These are phyloP conservation scores for Nemania serpens DNA, from an alignment of 2,329 filamentous ascomycete genomes.

Conservation along the genomic window DNA sequence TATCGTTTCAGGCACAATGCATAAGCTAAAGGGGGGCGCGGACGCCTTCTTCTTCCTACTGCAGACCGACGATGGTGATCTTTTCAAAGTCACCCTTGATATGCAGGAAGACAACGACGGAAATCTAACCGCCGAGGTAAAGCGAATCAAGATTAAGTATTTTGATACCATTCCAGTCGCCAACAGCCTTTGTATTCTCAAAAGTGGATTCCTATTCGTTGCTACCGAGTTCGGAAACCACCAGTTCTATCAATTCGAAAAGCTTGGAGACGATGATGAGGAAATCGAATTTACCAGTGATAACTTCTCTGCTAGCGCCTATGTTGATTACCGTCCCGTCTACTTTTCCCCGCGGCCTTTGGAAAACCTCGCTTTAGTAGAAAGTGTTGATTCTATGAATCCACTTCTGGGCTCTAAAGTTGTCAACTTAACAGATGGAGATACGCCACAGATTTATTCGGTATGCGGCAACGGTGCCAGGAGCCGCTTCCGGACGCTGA, in stretches of 20 bases:
- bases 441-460: neutral
- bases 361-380: neutral
- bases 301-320: neutral
- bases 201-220: neutral
- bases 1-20: constrained; percentile 93
- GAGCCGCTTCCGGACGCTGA: neutral
- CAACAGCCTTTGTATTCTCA: neutral
- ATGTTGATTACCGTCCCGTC: neutral
- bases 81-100: constrained; percentile 95
- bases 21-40: constrained; percentile 81
- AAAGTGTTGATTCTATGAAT: neutral
- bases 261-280: neutral
- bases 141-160: constrained; percentile 88
- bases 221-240: neutral
- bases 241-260: neutral
- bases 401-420: neutral
- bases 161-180: constrained; percentile 53
- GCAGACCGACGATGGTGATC: constrained; percentile 95
- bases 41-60: constrained; percentile 97
- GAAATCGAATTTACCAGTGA: neutral
- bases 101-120: constrained; percentile 83
- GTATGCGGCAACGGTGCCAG: neutral
- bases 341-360: neutral
- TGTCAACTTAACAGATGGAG: neutral
- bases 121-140: constrained; percentile 79